Evolutionary conservation across 495 filamentous ascomycete species (phyloP).

Genomic region (Penicillium psychrofluorescens): DNA sequence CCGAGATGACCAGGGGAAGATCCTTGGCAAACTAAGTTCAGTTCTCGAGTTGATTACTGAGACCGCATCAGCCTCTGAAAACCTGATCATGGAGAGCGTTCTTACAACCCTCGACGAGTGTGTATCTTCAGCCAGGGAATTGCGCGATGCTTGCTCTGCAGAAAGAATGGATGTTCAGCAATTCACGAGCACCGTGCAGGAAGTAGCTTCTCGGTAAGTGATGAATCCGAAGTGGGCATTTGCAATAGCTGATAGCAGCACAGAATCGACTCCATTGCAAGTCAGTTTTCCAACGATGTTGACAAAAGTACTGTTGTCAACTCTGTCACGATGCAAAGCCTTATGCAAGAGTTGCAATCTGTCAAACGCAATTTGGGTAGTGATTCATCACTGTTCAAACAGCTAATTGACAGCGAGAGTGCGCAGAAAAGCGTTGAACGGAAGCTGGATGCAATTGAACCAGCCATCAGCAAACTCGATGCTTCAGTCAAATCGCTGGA

Average conservation of each 20-base stretch:
- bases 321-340: constrained; percentile 1
- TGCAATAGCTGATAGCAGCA: background rate
- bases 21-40: constrained; percentile 13
- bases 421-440: constrained; percentile 7
- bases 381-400: constrained; percentile 15
- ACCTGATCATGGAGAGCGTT: constrained; percentile 6
- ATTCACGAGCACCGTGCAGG: constrained; percentile 9
- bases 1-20: constrained; percentile 17
- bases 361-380: constrained; percentile 12
- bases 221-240: background rate
- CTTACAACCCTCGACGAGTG: constrained; percentile 10
- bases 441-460: constrained; percentile 11
- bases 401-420: constrained; percentile 12
- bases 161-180: constrained; percentile 13
- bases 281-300: constrained; percentile 8
- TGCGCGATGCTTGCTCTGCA: constrained; percentile 11
- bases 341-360: constrained; percentile 15
- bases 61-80: constrained; percentile 6
- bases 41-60: constrained; percentile 7
- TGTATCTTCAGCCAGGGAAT: constrained; percentile 5
- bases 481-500: constrained; percentile 9
- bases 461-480: constrained; percentile 11
- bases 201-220: constrained; percentile 18
- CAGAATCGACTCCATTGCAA: constrained; percentile 15
- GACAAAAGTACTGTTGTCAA: constrained; percentile 11